Conservation (phyloP, 2,329 filamentous ascomycete genomes). For the Arthroderma sp. region DNA sequence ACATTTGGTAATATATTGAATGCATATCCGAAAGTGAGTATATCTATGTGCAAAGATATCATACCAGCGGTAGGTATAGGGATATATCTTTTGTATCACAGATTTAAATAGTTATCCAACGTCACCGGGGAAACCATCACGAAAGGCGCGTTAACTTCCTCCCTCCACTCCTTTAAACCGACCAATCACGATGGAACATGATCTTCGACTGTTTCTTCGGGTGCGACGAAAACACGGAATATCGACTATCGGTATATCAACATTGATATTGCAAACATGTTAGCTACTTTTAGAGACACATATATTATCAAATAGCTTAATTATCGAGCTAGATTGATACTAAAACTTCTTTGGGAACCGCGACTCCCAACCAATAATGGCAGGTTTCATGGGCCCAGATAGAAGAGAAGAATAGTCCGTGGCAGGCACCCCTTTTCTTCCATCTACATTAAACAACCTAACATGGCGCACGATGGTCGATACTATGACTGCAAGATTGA, state of each 20-base stretch:
- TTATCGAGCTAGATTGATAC: not conserved
- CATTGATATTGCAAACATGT: no score
- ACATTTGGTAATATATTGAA: not conserved
- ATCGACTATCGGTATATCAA: not conserved
- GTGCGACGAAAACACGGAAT: not conserved
- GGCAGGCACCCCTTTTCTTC: constrained; percentile 43
- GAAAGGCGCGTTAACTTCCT: not conserved
- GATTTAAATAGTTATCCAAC: not conserved
- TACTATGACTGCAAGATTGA: constrained; percentile 55
- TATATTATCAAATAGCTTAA: no score
- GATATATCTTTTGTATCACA: not conserved
- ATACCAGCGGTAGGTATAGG: not conserved
- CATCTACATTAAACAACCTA: constrained; percentile 47
- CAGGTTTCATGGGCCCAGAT: constrained; percentile 3
- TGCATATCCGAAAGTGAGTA: not conserved
- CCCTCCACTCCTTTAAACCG: not conserved
- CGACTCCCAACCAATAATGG: constrained; percentile 33
- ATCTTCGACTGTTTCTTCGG: not conserved
- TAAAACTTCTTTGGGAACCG: constrained; percentile 37
- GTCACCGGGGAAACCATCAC: not conserved
- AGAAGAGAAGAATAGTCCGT: constrained; percentile 47
- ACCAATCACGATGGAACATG: constrained; percentile 1
- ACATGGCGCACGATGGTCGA: constrained; percentile 50
- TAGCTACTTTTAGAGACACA: no score
- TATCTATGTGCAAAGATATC: not conserved